Evolutionary conservation across 768 basidiomycete species (phyloP), one percentile per base, ranked within the genome.

Genomic region (Royoungia palumana): DNA sequence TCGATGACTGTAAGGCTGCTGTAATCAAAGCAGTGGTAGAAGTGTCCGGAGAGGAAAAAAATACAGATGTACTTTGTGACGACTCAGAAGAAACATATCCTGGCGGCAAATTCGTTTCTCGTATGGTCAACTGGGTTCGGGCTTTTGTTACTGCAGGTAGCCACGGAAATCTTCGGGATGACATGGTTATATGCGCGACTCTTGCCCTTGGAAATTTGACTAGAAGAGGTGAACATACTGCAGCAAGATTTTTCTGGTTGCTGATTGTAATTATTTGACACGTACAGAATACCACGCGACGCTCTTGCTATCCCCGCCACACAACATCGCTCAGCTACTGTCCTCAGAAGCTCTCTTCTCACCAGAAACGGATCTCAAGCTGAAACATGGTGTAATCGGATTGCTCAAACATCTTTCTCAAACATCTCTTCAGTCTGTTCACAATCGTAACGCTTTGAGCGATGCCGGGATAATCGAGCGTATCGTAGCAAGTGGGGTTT

Each of bases 341-440:
- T 72, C 78, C 8, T 85, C 85, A 6, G 65, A 66, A 16, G 68
- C 71, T 47, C 67, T 84, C n/a, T 74, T 90, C 35, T 74, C 75
- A 11, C 70, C 75, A 14, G 63, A 68, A 34, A 75, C 77, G 9
- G 87, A 91, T 61, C 75, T 90, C 63, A 89, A 93, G 65, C 73
- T 94, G 52, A 91, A 94, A 65, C 94, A 97, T 59, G 92, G 89
- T 14, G 80, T 89, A 48, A 74, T 95, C 21, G 91, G 91, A 22
- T 72, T 98, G 32, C 74, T 97, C 35, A 89, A 92, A 64, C 89
- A 97, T 63, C 73, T 99, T 2, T 82, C 91, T 3, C 86, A 87
- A 62, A 75, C 83, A 32, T 74, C 79, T 19, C 67, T 75, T n/a
- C 77, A 79, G 37, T 78, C 85, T 30, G 63, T 74, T 24, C 58